These are phyloP conservation scores for Raphanus sativus DNA, from an alignment of 345 rosid species.

Conservation along the genomic window DNA sequence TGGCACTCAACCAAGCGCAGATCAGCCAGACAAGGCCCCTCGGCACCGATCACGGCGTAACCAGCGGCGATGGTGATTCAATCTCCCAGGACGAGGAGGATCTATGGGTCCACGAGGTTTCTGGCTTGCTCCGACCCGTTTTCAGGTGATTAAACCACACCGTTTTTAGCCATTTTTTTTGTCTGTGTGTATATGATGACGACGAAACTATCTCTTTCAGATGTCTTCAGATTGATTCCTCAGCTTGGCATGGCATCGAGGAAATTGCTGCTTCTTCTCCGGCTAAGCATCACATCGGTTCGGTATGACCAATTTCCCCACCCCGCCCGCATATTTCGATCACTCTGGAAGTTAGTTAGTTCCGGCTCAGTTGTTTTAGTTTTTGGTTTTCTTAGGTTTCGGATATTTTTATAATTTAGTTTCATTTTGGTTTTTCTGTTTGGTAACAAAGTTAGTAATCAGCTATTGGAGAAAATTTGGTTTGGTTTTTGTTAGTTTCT, in stretches of 20 bases:
- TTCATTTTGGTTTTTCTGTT: too few species aligned
- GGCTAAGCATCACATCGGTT: slow-evolving; percentile 75
- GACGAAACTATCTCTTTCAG: slow-evolving; percentile 36
- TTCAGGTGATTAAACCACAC: slow-evolving; percentile 51
- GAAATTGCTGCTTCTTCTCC: slow-evolving; percentile 77
- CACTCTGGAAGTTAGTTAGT: neutral
- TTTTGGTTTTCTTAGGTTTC: too few species aligned
- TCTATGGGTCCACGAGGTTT: slow-evolving; percentile 74
- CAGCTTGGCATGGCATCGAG: slow-evolving; percentile 84
- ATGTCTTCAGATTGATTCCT: slow-evolving; percentile 63
- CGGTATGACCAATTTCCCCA: slow-evolving; percentile 46
- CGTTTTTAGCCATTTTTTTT: neutral
- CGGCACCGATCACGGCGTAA: slow-evolving; percentile 37
- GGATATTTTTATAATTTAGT: too few species aligned
- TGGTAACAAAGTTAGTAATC: neutral
- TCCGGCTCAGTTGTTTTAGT: neutral
- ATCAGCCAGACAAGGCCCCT: slow-evolving; percentile 58
- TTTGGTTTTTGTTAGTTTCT: too few species aligned
- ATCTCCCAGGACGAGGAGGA: slow-evolving; percentile 61
- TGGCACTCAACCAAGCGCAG: slow-evolving; percentile 42
- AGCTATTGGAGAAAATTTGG: neutral
- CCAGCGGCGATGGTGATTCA: slow-evolving; percentile 42
- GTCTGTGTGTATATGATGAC: neutral
- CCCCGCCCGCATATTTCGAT: neutral
- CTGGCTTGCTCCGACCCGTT: slow-evolving; percentile 81